phyloP scores from a whole-genome alignment of 2,329 filamentous ascomycete genomes.

The Penicillium sp. region DNA sequence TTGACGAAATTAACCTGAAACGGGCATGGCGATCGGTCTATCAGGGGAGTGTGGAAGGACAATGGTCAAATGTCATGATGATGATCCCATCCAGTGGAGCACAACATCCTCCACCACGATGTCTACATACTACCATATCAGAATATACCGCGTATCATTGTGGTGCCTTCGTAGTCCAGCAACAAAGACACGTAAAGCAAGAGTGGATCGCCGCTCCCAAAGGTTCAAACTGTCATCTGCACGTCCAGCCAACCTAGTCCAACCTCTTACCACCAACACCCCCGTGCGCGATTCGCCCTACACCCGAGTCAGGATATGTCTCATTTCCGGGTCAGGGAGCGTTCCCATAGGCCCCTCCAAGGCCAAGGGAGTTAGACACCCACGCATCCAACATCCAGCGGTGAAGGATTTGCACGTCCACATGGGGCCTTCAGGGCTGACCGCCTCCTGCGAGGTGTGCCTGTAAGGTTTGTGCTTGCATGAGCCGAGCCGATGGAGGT shows the following conservation, averaged over 20 bases:
- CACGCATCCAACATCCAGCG: conserved; percentile 29
- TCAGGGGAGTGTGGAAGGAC: conserved; percentile 7
- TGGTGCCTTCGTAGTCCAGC: not conserved
- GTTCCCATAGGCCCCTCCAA: not conserved
- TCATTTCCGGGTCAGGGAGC: not conserved
- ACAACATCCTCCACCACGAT: not conserved
- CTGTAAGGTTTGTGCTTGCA: conserved; percentile 36
- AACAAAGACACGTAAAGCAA: not conserved
- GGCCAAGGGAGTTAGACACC: conserved; percentile 22
- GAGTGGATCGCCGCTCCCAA: conserved; percentile 14
- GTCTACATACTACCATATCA: not conserved
- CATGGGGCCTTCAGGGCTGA: conserved; percentile 27
- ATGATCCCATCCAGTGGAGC: conserved; percentile 12
- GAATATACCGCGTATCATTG: not conserved
- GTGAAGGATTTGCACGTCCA: conserved; percentile 19
- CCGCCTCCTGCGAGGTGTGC: conserved; percentile 33
- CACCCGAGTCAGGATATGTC: conserved; percentile 1
- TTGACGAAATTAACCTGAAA: conserved; percentile 18
- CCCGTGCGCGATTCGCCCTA: not conserved
- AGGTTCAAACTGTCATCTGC: conserved; percentile 9
- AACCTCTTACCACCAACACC: conserved; percentile 1
- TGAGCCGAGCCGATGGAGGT: conserved; percentile 21
- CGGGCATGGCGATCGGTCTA: conserved; percentile 6
- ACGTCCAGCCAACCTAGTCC: not conserved
- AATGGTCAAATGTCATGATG: conserved; percentile 6